Conservation (phyloP, 1,284 basidiomycete genomes). For the Boletus calvinii region DNA sequence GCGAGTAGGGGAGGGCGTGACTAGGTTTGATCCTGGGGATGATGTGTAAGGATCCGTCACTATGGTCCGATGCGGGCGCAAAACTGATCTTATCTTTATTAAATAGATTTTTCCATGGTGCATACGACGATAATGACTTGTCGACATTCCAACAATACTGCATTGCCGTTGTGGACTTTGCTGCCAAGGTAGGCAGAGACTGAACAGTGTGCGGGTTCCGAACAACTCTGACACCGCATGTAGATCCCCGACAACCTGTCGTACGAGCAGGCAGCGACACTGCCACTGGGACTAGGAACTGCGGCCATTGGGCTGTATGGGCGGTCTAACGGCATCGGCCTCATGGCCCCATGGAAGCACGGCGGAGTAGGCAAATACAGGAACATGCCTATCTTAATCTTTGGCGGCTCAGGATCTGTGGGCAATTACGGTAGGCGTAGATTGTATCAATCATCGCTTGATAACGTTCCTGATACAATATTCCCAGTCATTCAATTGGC, state of each 20-base stretch:
- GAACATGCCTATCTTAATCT: slow-evolving; percentile 42
- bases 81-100: slow-evolving; percentile 24
- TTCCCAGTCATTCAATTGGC: slow-evolving; percentile 31
- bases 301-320: slow-evolving; percentile 35
- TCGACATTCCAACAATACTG: slow-evolving; percentile 53
- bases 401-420: slow-evolving; percentile 47
- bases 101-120: slow-evolving; percentile 43
- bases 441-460: slow-evolving; percentile 7
- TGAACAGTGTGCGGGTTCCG: background rate
- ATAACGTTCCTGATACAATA: slow-evolving; percentile 10
- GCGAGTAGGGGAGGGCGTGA: slow-evolving; percentile 51
- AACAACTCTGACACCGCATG: slow-evolving; percentile 8
- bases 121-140: slow-evolving; percentile 36
- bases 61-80: slow-evolving; percentile 6
- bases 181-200: slow-evolving; percentile 40
- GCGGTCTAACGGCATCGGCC: slow-evolving; percentile 33
- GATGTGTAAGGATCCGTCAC: slow-evolving; percentile 44
- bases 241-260: slow-evolving; percentile 36
- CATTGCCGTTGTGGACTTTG: slow-evolving; percentile 39
- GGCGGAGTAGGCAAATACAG: slow-evolving; percentile 37
- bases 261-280: slow-evolving; percentile 33
- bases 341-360: slow-evolving; percentile 34
- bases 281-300: slow-evolving; percentile 32
- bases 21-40: slow-evolving; percentile 52
- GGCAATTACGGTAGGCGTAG: slow-evolving; percentile 43